Evolutionary conservation across 2,329 filamentous ascomycete genomes (phyloP).

Genomic region (Nemania abortiva): DNA sequence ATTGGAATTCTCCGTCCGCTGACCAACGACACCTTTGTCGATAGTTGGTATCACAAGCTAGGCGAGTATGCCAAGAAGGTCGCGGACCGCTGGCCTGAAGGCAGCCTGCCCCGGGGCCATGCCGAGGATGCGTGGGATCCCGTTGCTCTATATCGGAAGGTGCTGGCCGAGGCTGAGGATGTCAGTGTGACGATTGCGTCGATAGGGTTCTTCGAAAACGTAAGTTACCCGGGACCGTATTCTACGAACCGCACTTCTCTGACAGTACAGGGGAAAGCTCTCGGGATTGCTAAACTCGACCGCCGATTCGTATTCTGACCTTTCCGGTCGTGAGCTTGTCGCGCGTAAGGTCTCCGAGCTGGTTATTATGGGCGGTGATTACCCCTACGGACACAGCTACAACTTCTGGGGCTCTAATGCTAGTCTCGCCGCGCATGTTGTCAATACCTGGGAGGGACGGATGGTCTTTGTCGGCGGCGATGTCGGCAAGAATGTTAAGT

Average conservation of each 20-base stretch:
- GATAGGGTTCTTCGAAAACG: constrained; percentile 60
- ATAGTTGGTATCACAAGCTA: constrained; percentile 53
- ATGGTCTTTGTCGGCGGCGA: constrained; percentile 60
- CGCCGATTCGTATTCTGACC: constrained; percentile 54
- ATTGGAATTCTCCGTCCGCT: constrained; percentile 57
- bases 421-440: constrained; percentile 55
- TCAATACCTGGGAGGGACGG: constrained; percentile 58
- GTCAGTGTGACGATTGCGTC: constrained; percentile 59
- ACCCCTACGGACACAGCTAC: constrained; percentile 61
- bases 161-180: constrained; percentile 55
- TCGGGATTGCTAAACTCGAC: constrained; percentile 61
- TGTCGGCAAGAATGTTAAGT: constrained; percentile 57
- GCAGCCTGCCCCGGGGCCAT: constrained; percentile 51
- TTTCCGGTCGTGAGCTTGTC: constrained; percentile 58
- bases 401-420: constrained; percentile 62
- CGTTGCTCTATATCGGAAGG: constrained; percentile 59
- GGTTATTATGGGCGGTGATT: constrained; percentile 65
- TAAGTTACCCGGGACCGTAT: constrained; percentile 35
- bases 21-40: constrained; percentile 59
- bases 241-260: constrained; percentile 10
- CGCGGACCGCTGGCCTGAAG: constrained; percentile 55
- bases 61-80: constrained; percentile 62
- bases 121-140: constrained; percentile 57
- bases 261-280: constrained; percentile 46
- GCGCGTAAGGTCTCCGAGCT: constrained; percentile 60